These are phyloP conservation scores for Proteromonas lacertae DNA, from an alignment of 352 stramenopile genomes.

Conservation along the genomic window DNA sequence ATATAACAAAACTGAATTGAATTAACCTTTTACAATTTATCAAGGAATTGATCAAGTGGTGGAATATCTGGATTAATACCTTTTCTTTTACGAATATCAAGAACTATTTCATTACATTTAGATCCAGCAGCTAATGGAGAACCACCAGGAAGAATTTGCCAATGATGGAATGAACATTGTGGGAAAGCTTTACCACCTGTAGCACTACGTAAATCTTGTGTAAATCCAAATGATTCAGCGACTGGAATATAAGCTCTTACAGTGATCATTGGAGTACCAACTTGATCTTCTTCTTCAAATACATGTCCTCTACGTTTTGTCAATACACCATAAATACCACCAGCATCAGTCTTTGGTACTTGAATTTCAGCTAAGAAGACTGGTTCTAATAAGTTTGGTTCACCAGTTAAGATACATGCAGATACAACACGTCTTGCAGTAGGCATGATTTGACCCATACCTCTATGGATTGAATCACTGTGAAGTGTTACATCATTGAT, in stretches of 20 bases:
- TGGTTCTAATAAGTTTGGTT: conserved; percentile 78
- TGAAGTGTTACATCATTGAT: conserved; percentile 96
- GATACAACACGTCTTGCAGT: conserved; percentile 89
- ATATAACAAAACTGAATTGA: too few species aligned
- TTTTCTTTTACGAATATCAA: conserved; percentile 78
- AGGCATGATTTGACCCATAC: conserved; percentile 98
- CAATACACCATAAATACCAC: conserved; percentile 67
- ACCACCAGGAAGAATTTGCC: conserved; percentile 69
- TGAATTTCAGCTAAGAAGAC: conserved; percentile 95
- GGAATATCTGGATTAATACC: conserved; percentile 75
- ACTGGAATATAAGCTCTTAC: conserved; percentile 91
- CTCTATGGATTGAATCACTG: conserved; percentile 97
- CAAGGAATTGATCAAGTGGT: conserved; percentile 85
- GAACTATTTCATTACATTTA: conserved; percentile 73
- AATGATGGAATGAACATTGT: conserved; percentile 96
- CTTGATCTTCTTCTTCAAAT: conserved; percentile 19
- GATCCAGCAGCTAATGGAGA: conserved; percentile 35
- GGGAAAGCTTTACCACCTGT: conserved; percentile 99
- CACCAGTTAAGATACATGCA: conserved; percentile 64
- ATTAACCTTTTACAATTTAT: conserved; percentile 73
- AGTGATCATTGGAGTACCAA: neutral
- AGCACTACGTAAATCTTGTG: conserved; percentile 71
- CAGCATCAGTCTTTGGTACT: conserved; percentile 33
- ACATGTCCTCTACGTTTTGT: conserved; percentile 89
- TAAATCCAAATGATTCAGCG: conserved; percentile 99